phyloP scores from a whole-genome alignment of 164 flowering plant genomes.

The Warburgia ugandensis region DNA sequence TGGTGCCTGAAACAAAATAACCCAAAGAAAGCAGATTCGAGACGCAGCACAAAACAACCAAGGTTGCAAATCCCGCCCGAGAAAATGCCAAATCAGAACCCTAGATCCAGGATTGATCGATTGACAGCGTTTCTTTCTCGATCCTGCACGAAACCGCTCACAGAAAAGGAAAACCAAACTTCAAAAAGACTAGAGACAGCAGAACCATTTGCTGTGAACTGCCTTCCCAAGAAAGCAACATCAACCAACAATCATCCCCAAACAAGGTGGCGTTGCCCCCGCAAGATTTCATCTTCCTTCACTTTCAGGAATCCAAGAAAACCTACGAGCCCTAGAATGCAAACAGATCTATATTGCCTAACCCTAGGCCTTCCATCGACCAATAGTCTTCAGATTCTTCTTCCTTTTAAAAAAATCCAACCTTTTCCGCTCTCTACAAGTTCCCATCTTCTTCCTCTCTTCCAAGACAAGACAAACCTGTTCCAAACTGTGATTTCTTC shows the following conservation, averaged over 20 bases:
- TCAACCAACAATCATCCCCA: background rate
- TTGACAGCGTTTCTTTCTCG: background rate
- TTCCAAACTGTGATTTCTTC: background rate
- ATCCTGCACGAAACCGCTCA: background rate
- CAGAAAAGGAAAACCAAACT: background rate
- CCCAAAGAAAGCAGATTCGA: background rate
- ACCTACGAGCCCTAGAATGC: background rate
- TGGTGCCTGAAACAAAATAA: background rate
- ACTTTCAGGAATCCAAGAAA: too few species aligned
- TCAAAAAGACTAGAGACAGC: background rate
- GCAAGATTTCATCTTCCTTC: background rate
- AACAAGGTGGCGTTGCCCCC: background rate
- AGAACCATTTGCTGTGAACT: too few species aligned
- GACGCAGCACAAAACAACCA: background rate
- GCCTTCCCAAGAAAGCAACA: conserved; percentile 1
- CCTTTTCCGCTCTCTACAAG: background rate
- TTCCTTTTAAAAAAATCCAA: conserved; percentile 6
- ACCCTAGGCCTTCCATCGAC: conserved; percentile 1
- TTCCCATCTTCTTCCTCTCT: background rate
- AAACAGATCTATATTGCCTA: conserved; percentile 12
- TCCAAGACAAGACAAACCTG: background rate
- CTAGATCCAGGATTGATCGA: background rate
- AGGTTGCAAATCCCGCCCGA: background rate
- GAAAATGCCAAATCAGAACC: conserved; percentile 1
- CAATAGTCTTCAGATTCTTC: background rate